These are phyloP conservation scores for Sarocladium kiliense DNA, from an alignment of 2,329 filamentous ascomycete species.

Conservation along the genomic window DNA sequence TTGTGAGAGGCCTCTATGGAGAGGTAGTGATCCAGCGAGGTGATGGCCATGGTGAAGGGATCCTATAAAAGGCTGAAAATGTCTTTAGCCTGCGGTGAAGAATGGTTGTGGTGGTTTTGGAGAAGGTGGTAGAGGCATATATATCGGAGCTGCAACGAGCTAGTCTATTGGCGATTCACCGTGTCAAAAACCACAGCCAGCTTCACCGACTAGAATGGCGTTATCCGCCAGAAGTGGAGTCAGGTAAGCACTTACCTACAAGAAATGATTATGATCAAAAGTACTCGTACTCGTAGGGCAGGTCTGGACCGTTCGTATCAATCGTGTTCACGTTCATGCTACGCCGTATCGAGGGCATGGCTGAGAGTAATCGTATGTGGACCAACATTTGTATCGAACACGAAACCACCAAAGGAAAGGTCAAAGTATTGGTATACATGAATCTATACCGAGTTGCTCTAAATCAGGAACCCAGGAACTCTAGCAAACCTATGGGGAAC, in stretches of 20 bases:
- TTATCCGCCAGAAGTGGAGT: not conserved
- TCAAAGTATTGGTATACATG: not conserved
- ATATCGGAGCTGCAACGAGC: not conserved
- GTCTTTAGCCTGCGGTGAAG: not conserved
- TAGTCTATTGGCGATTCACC: not conserved
- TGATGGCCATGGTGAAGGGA: slow-evolving; percentile 15
- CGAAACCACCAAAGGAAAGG: not conserved
- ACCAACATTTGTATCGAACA: too few species aligned
- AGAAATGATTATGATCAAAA: not conserved
- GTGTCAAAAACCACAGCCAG: too few species aligned
- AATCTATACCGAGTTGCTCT: not conserved
- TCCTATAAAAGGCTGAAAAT: too few species aligned
- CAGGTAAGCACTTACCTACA: not conserved
- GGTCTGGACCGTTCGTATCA: not conserved
- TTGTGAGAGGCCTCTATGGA: slow-evolving; percentile 2
- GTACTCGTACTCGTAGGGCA: not conserved
- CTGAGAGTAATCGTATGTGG: too few species aligned
- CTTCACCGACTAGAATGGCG: not conserved
- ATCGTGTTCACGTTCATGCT: not conserved
- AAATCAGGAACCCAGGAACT: not conserved
- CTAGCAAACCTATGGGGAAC: not conserved
- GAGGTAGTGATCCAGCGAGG: not conserved
- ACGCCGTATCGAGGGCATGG: too few species aligned
- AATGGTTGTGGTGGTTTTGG: not conserved
- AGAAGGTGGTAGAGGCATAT: not conserved